Base-by-base conservation (phyloP, 1,139 yeast genomes). In the Zygosaccharomyces pseudobailii region DNA sequence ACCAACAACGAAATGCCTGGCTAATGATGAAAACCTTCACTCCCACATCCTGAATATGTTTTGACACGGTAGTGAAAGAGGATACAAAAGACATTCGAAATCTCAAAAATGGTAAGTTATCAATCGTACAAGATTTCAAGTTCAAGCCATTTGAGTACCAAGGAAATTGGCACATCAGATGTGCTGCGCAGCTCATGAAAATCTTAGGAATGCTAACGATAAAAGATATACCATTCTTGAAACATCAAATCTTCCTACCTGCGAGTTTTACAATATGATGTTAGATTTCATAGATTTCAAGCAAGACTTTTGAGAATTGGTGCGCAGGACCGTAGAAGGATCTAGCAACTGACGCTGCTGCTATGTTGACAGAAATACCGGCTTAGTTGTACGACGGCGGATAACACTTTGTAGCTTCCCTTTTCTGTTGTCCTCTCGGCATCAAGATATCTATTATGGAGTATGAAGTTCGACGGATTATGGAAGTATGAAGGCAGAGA, bases 401-500 rank as follows among this genome's bases (percentile, higher is more conserved):
- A 79, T 75, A 53, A 78, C 80, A 23, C 80, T 92, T 53, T 90
- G 97, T 59, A 87, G 84, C 54, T 89, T 76, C 57, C 97, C 97
- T 1, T 89, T 86, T 62, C 68, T 88, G 47, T 70, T 92, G 20
- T 82, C 96, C 96, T 0, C 69, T 92, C 54, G 96, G 95, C 0
- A 78, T 87, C 3, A 92, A 92, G 65, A 85, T 89, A 2, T 73
- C 83, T 0, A 79, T 90, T 3, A 68, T 92, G 55, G 95, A 87
- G 57, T 82, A 86, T 63, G 96, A 89, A 60, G 89, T 95, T 0
- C 77, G 82, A 49, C 69, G 87, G 36, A 85, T 81, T 49, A 88
- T 90, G 95, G 95, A 86, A 57, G n/a, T 70, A 85, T 47, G 83
- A 84, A 84, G 60, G 96, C 96, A 0, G 96, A 88, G 58, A 94